Evolutionary conservation across 192 early-diverging fungal genomes (phyloP).

Genomic region (Radiomyces spectabilis): DNA sequence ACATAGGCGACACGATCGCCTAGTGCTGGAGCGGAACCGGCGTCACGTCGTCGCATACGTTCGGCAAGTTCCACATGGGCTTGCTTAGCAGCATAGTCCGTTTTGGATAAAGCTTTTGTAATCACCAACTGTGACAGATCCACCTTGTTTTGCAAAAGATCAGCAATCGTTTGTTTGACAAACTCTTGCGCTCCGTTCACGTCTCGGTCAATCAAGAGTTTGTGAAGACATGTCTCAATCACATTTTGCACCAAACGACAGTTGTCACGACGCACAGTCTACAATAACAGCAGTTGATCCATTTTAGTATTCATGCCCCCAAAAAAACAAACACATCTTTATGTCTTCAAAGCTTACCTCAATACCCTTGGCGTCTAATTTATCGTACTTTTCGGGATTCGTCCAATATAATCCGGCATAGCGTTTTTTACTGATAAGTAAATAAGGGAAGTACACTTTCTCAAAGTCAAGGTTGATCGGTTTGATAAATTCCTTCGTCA

Average conservation of each 20-base stretch:
- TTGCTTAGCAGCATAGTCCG: constrained; percentile 93
- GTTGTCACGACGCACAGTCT: constrained; percentile 95
- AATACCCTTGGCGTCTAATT: constrained; percentile 96
- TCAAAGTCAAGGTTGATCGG: constrained; percentile 99
- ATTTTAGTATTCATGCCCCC: not conserved
- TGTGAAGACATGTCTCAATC: constrained; percentile 85
- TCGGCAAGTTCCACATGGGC: constrained; percentile 95
- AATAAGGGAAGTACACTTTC: constrained; percentile 97
- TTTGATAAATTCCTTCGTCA: constrained; percentile 77
- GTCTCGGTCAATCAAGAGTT: constrained; percentile 87
- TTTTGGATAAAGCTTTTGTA: constrained; percentile 89
- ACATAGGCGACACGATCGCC: constrained; percentile 98
- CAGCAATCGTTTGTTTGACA: constrained; percentile 82
- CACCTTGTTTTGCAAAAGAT: constrained; percentile 94
- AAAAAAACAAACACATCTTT: no score
- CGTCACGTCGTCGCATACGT: constrained; percentile 92
- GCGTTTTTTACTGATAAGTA: constrained; percentile 97
- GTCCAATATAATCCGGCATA: constrained; percentile 99
- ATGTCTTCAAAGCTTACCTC: constrained; percentile 47
- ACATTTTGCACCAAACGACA: constrained; percentile 88
- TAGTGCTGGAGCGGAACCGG: constrained; percentile 90
- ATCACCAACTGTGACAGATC: constrained; percentile 96
- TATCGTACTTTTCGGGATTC: constrained; percentile 85
- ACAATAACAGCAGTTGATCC: not conserved
- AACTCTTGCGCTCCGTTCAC: constrained; percentile 79